A percentile compares a stretch with the other conserved stretches of the same genome.
These are phyloP conservation scores for Candida sonorensis DNA, from an alignment of 805 yeast genomes.

Conservation along the genomic window DNA sequence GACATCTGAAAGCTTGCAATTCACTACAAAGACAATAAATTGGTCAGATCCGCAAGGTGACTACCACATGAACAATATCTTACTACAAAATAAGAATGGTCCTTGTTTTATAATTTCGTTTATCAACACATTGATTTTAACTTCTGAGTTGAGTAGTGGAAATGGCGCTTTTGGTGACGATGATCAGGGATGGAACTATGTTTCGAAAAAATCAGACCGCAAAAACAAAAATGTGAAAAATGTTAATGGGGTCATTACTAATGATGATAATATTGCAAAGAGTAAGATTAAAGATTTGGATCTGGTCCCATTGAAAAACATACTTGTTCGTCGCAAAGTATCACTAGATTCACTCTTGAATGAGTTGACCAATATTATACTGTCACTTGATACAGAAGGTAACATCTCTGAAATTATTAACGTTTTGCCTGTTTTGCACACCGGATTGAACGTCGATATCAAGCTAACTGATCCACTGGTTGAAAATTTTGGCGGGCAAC, in stretches of 20 bases:
- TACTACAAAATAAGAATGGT: slow-evolving; percentile 77
- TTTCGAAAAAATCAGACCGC: background rate
- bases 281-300: too few species aligned
- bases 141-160: slow-evolving; percentile 27
- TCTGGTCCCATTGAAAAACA: slow-evolving; percentile 17
- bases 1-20: slow-evolving; percentile 10
- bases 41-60: slow-evolving; percentile 21
- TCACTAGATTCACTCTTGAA: slow-evolving; percentile 37
- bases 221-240: background rate
- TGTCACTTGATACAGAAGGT: slow-evolving; percentile 24
- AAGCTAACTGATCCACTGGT: slow-evolving; percentile 39
- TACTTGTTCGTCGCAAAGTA: slow-evolving; percentile 16
- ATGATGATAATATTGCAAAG: too few species aligned
- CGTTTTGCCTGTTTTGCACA: slow-evolving; percentile 54
- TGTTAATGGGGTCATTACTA: too few species aligned
- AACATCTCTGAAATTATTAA: slow-evolving; percentile 37
- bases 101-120: slow-evolving; percentile 85
- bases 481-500: slow-evolving; percentile 13
- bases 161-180: slow-evolving; percentile 1
- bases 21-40: slow-evolving; percentile 22
- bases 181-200: too few species aligned
- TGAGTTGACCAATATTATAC: slow-evolving; percentile 40
- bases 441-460: slow-evolving; percentile 72
- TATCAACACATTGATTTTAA: slow-evolving; percentile 58
- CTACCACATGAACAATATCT: slow-evolving; percentile 41